These are phyloP conservation scores for Cadophora sp. DNA, from an alignment of 2,329 filamentous ascomycete species.

Conservation along the genomic window DNA sequence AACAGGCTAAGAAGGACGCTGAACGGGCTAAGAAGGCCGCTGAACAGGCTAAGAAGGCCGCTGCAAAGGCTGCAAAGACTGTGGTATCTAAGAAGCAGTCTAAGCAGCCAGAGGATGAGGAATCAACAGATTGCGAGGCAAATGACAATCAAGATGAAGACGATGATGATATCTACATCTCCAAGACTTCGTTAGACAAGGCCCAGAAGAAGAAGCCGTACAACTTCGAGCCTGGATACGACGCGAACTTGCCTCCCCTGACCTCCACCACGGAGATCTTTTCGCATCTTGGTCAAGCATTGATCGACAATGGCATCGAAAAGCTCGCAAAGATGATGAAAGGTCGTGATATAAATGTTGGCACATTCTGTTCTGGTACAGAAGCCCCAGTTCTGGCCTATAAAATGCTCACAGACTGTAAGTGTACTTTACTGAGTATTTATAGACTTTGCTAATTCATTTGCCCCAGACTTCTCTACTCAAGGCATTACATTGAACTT, in stretches of 20 bases:
- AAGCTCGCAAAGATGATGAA: background rate
- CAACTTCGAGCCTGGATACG: background rate
- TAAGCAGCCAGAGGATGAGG: too few species aligned
- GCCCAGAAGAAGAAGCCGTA: too few species aligned
- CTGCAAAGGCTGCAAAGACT: background rate
- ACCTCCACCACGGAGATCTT: background rate
- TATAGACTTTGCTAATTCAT: too few species aligned
- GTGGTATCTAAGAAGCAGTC: background rate
- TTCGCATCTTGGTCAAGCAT: background rate
- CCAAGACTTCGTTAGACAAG: too few species aligned
- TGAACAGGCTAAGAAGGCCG: background rate
- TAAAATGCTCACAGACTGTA: background rate
- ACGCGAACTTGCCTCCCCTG: background rate
- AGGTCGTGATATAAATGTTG: constrained; percentile 4
- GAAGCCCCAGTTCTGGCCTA: constrained; percentile 16
- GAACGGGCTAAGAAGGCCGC: background rate
- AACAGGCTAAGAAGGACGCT: background rate
- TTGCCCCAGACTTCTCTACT: background rate
- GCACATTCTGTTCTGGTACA: constrained; percentile 11
- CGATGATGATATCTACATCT: too few species aligned
- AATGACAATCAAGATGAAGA: too few species aligned
- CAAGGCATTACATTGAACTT: constrained; percentile 38
- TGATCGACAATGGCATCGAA: background rate
- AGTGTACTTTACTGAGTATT: background rate
- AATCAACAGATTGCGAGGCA: too few species aligned